Evolutionary conservation across 305 asterid species (phyloP).

Genomic region (Fraxinus sp.): DNA sequence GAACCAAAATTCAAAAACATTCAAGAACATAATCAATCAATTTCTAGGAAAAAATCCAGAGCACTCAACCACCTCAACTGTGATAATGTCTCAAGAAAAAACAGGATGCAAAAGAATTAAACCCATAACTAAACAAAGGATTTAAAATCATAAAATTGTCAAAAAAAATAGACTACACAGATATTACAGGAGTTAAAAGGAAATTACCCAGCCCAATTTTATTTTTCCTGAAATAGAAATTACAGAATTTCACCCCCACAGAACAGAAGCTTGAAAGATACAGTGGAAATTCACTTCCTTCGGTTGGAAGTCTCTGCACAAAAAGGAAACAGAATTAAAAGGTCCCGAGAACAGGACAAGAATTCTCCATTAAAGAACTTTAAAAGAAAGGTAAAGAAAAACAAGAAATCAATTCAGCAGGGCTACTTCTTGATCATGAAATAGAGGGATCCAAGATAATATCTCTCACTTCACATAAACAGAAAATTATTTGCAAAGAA

Average conservation of each 20-base stretch:
- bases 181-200: background rate
- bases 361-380: constrained; percentile 38
- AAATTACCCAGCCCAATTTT: constrained; percentile 28
- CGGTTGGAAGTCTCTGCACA: constrained; percentile 27
- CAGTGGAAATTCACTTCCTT: constrained; percentile 27
- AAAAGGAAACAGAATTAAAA: constrained; percentile 35
- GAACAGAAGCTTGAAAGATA: constrained; percentile 23
- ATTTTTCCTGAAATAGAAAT: constrained; percentile 25
- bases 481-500: constrained; percentile 33
- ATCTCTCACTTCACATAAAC: constrained; percentile 37
- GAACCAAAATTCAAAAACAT: background rate
- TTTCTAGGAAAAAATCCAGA: background rate
- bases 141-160: background rate
- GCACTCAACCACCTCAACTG: background rate
- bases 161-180: background rate
- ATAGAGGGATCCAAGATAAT: constrained; percentile 38
- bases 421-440: constrained; percentile 27
- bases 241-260: constrained; percentile 10
- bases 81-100: constrained; percentile 6
- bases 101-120: constrained; percentile 11
- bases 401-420: constrained; percentile 5
- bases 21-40: background rate
- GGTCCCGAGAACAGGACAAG: constrained; percentile 32
- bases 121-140: constrained; percentile 16
- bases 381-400: constrained; percentile 19